Conservation (phyloP, 139 green algal species). For the Micractinium sp. region DNA sequence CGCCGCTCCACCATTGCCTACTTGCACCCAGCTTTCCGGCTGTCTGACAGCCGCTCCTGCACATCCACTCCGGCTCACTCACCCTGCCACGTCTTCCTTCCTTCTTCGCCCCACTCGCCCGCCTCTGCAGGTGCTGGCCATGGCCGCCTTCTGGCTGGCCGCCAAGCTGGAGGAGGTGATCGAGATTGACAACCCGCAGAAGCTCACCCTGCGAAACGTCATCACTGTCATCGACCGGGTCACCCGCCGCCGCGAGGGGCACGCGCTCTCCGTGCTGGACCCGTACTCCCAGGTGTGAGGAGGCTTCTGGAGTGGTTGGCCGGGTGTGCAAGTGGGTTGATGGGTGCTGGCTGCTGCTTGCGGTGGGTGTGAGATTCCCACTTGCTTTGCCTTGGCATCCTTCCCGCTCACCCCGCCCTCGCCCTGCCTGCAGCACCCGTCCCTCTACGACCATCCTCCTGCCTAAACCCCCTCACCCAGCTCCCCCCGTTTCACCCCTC, state of each 20-base stretch:
- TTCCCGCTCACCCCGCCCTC: conserved; percentile 11
- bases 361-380: not conserved
- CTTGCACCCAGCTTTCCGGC: not conserved
- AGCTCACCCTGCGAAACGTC: conserved; percentile 60
- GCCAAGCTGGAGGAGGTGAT: conserved; percentile 92
- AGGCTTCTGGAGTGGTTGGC: not conserved
- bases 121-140: conserved; percentile 63
- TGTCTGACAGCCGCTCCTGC: not conserved
- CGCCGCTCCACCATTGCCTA: not conserved
- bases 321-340: not conserved
- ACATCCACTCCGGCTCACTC: too few relatives aligned
- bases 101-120: not conserved
- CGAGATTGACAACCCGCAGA: conserved; percentile 33
- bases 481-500: not conserved
- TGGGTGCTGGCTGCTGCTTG: not conserved
- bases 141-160: conserved; percentile 81
- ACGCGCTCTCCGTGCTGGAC: conserved; percentile 64
- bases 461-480: not conserved
- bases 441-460: too few relatives aligned
- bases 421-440: not conserved
- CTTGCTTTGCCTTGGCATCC: not conserved
- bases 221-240: conserved; percentile 85
- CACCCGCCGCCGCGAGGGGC: conserved; percentile 59
- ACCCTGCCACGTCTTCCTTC: not conserved
- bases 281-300: conserved; percentile 58